A percentile compares a stretch with the other conserved stretches of the same genome.
Evolutionary conservation across 306 rosid genomes (phyloP).

Genomic region (Gastrolobium villosum): DNA sequence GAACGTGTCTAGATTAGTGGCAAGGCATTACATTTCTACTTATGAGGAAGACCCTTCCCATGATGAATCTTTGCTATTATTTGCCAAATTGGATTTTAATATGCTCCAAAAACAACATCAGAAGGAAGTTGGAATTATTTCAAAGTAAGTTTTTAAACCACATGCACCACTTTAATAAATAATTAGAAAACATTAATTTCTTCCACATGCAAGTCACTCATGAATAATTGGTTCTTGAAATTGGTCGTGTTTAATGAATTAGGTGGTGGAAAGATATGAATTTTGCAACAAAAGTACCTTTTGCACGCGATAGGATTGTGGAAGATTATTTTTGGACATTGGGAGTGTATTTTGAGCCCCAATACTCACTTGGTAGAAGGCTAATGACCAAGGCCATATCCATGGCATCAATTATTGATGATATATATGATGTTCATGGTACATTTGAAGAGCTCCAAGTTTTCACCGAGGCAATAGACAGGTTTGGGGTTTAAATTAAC

Average conservation of each 20-base stretch:
- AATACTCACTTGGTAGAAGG: neutral
- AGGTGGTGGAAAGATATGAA: neutral
- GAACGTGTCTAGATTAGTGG: neutral
- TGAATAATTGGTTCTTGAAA: neutral
- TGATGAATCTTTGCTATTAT: neutral
- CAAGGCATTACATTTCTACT: neutral
- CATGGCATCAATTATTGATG: slow-evolving; percentile 37
- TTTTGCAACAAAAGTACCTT: neutral
- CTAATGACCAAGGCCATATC: neutral
- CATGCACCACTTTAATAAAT: neutral
- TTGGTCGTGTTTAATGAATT: no score
- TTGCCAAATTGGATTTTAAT: no score
- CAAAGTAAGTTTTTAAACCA: neutral
- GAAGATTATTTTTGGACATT: slow-evolving; percentile 13
- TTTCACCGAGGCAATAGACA: slow-evolving; percentile 50
- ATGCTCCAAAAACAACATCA: no score
- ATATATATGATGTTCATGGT: slow-evolving; percentile 56
- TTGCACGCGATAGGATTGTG: neutral
- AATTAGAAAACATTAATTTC: no score
- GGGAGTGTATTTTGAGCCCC: slow-evolving; percentile 51
- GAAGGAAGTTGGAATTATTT: neutral
- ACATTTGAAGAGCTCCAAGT: slow-evolving; percentile 52
- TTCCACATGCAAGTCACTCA: no score
- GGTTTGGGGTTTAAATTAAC: slow-evolving; percentile 30
- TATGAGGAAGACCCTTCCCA: neutral